Conservation (phyloP, 208 protist genomes). For the Leishmania major region DNA sequence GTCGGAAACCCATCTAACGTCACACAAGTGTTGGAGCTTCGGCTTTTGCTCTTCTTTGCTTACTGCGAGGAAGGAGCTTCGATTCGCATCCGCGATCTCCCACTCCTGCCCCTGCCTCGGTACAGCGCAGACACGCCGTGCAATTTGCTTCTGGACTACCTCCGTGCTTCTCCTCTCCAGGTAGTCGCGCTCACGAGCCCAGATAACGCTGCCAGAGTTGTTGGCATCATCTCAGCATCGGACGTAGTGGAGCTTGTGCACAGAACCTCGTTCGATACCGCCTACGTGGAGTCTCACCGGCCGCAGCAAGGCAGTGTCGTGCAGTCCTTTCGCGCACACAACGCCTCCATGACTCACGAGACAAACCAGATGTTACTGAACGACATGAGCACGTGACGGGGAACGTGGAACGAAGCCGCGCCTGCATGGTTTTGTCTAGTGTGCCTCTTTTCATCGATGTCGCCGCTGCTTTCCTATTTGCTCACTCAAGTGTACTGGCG, state of each 20-base stretch:
- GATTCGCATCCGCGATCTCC: constrained; percentile 56
- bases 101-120: constrained; percentile 45
- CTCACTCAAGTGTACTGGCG: background rate
- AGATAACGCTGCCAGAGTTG: constrained; percentile 28
- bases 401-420: background rate
- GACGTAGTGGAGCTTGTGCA: constrained; percentile 68
- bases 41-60: constrained; percentile 58
- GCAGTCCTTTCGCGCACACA: constrained; percentile 34
- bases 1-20: constrained; percentile 47
- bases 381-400: background rate
- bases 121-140: constrained; percentile 47
- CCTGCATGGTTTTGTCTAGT: background rate
- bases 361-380: constrained; percentile 6
- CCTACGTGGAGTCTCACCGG: constrained; percentile 17
- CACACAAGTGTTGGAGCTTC: constrained; percentile 56
- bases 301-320: constrained; percentile 22
- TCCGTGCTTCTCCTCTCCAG: constrained; percentile 45
- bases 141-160: constrained; percentile 49
- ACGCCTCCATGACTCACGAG: constrained; percentile 12
- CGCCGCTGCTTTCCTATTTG: constrained; percentile 1
- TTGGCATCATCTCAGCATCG: constrained; percentile 57
- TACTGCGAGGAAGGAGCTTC: constrained; percentile 43
- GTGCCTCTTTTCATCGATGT: background rate
- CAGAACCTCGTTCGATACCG: constrained; percentile 55
- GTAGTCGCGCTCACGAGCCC: constrained; percentile 46